Conservation (phyloP, 139 green algal genomes). For the Protoeuglena noctilucae region DNA sequence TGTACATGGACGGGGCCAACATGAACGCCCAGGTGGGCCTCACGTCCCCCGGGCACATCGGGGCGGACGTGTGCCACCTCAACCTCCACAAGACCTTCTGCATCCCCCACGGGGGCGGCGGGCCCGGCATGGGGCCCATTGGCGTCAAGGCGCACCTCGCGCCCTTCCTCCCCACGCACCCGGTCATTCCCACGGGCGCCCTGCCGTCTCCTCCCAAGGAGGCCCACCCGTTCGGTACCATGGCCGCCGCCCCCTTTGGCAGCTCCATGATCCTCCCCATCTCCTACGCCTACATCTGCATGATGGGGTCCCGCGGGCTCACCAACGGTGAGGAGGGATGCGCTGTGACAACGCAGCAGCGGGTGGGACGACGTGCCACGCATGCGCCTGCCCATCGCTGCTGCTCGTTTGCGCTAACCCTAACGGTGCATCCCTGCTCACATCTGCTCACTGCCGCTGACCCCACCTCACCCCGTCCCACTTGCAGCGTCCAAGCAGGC, state of each 20-base stretch:
- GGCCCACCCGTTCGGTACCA: constrained; percentile 65
- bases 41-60: constrained; percentile 90
- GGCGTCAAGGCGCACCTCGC: constrained; percentile 87
- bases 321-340: constrained; percentile 45
- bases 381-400: no score
- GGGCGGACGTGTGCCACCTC: constrained; percentile 97
- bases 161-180: constrained; percentile 90
- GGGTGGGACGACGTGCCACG: no score
- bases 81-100: constrained; percentile 99
- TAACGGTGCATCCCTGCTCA: no score
- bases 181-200: constrained; percentile 67
- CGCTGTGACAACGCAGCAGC: no score
- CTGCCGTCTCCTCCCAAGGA: constrained; percentile 31
- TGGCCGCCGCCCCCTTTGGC: constrained; percentile 87
- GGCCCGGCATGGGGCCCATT: constrained; percentile 40
- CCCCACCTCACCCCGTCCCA: no score
- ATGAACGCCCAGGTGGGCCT: constrained; percentile 99
- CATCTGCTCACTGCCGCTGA: no score
- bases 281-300: constrained; percentile 91
- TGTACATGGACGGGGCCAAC: constrained; percentile 99
- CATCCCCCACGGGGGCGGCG: constrained; percentile 95
- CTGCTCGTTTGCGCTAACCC: no score
- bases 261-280: constrained; percentile 97
- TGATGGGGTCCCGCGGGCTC: constrained; percentile 90
- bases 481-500: constrained; percentile 64